Evolutionary conservation across 371 early-diverging fungal genomes (phyloP).

Genomic region (Mucor saturninus): DNA sequence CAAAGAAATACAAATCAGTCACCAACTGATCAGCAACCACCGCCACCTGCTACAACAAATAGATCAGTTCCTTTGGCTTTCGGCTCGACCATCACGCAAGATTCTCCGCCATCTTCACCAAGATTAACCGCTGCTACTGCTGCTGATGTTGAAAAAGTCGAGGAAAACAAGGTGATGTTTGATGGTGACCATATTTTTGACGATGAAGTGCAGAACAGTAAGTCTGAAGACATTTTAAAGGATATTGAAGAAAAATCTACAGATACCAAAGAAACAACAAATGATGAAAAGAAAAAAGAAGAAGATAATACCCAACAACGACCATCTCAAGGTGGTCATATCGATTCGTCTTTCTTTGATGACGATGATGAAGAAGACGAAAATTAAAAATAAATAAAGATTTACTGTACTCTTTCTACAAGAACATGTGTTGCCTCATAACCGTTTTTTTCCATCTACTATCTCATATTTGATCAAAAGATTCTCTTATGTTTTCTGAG

Average conservation of each 20-base stretch:
- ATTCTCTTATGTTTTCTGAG: neutral
- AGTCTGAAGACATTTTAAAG: conserved; percentile 9
- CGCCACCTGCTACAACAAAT: conserved; percentile 9
- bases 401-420: no score
- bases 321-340: conserved; percentile 1
- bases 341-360: conserved; percentile 24
- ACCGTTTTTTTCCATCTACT: neutral
- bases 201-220: neutral
- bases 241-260: conserved; percentile 6
- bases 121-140: conserved; percentile 5
- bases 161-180: conserved; percentile 20
- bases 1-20: conserved; percentile 26
- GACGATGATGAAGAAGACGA: conserved; percentile 21
- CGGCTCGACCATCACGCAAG: conserved; percentile 36
- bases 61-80: conserved; percentile 25
- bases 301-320: conserved; percentile 10
- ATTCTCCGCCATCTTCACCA: conserved; percentile 41
- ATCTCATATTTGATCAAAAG: neutral
- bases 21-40: neutral
- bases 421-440: neutral
- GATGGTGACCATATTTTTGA: conserved; percentile 27
- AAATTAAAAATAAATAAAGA: neutral
- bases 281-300: neutral
- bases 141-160: neutral
- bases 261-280: neutral